phyloP scores from a whole-genome alignment of 441 rosid genomes.

The Capsella rubella region DNA sequence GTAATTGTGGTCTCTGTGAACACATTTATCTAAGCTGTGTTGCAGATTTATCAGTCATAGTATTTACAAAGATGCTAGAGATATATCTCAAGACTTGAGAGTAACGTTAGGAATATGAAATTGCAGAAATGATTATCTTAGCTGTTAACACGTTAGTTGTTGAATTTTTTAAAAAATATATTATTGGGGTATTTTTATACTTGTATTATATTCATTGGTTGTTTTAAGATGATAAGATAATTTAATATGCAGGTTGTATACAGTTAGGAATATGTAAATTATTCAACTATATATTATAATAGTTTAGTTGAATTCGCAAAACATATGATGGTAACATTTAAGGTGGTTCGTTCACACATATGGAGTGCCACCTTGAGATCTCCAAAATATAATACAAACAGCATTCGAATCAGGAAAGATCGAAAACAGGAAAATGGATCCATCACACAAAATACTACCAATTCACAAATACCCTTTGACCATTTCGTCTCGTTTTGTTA shows the following conservation, averaged over 20 bases:
- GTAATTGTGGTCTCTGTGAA: neutral
- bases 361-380: neutral
- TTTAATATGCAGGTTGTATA: neutral
- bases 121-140: neutral
- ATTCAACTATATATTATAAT: neutral
- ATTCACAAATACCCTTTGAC: neutral
- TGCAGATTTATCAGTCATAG: neutral
- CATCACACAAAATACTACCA: neutral
- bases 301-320: neutral
- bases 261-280: neutral
- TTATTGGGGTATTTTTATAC: neutral
- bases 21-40: neutral
- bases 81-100: neutral
- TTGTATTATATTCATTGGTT: neutral
- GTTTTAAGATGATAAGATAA: no score
- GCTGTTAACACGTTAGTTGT: neutral
- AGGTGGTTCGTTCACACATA: no score
- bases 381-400: neutral
- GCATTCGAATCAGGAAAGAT: neutral
- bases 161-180: neutral
- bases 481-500: slow-evolving; percentile 2
- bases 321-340: no score
- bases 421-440: slow-evolving; percentile 2
- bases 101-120: neutral
- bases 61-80: neutral